Conservation (phyloP, 345 rosid genomes). For the Lepidium africanum region DNA sequence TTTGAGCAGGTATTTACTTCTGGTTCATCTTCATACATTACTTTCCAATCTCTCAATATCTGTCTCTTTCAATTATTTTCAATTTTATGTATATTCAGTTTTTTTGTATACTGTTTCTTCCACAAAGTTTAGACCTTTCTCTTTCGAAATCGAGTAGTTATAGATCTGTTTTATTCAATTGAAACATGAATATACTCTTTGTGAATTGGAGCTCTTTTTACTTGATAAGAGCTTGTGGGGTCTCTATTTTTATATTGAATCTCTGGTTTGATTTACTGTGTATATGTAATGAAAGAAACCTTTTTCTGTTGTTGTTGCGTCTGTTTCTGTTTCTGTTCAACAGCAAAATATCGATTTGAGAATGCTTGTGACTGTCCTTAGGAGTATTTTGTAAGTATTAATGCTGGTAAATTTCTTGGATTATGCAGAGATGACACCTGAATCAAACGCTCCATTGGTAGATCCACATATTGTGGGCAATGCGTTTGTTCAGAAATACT, state of each 20-base stretch:
- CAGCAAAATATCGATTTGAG: not conserved
- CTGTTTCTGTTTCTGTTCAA: not conserved
- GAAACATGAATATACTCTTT: not conserved
- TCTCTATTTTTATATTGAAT: not conserved
- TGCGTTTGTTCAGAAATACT: constrained; percentile 54
- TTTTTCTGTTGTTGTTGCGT: not conserved
- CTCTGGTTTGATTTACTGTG: not conserved
- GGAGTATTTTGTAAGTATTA: not conserved
- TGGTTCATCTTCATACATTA: not conserved
- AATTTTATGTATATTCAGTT: not conserved
- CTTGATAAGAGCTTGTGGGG: not conserved
- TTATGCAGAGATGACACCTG: constrained; percentile 42
- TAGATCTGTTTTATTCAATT: not conserved
- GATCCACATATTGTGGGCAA: constrained; percentile 45
- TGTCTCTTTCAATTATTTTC: not conserved
- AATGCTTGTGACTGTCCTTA: not conserved
- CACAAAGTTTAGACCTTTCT: not conserved
- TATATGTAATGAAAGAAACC: not conserved
- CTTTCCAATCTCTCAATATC: not conserved
- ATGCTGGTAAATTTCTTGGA: not conserved
- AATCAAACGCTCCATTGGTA: constrained; percentile 30
- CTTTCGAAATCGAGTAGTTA: not conserved
- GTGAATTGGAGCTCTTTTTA: not conserved
- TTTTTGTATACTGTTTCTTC: not conserved
- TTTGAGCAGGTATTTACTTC: not conserved